Percentiles rank a stretch among this genome's conserved stretches.
These are phyloP conservation scores for Chaetomiaceae sp. DNA, from an alignment of 2,329 filamentous ascomycete genomes.

Conservation along the genomic window DNA sequence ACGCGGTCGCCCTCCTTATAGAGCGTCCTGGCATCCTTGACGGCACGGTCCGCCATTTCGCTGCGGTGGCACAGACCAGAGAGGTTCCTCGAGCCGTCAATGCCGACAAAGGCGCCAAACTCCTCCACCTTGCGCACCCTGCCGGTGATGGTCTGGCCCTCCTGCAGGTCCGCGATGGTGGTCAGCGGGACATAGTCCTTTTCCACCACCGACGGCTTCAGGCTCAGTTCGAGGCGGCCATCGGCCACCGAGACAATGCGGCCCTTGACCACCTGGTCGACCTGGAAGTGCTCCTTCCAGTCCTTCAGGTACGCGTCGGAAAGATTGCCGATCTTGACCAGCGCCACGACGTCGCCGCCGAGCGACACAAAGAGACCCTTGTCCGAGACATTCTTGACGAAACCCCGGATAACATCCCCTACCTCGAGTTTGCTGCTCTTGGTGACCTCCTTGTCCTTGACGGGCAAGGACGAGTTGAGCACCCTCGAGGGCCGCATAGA, in stretches of 20 bases:
- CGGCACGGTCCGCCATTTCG: slow-evolving; percentile 79
- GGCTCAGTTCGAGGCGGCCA: slow-evolving; percentile 74
- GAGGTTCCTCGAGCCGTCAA: slow-evolving; percentile 82
- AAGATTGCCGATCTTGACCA: slow-evolving; percentile 81
- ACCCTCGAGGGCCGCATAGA: slow-evolving; percentile 85
- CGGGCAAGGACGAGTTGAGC: slow-evolving; percentile 74
- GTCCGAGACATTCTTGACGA: slow-evolving; percentile 84
- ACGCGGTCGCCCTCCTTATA: slow-evolving; percentile 90
- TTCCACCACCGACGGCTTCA: slow-evolving; percentile 81
- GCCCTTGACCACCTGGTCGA: slow-evolving; percentile 87
- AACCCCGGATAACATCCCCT: slow-evolving; percentile 81
- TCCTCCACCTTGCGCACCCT: slow-evolving; percentile 92
- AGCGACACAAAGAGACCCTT: slow-evolving; percentile 85
- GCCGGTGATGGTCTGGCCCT: slow-evolving; percentile 78
- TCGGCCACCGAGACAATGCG: slow-evolving; percentile 67
- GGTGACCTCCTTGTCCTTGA: slow-evolving; percentile 76
- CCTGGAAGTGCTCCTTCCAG: slow-evolving; percentile 84
- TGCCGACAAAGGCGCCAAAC: slow-evolving; percentile 88
- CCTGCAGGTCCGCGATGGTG: slow-evolving; percentile 71
- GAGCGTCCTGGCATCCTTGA: slow-evolving; percentile 81
- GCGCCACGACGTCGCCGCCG: slow-evolving; percentile 73
- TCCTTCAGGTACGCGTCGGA: slow-evolving; percentile 91
- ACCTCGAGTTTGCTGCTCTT: slow-evolving; percentile 64
- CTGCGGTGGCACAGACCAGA: slow-evolving; percentile 90
- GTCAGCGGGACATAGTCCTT: slow-evolving; percentile 69